These are phyloP conservation scores for Papiliotrema flavescens DNA, from an alignment of 1,284 basidiomycete genomes.

Conservation along the genomic window DNA sequence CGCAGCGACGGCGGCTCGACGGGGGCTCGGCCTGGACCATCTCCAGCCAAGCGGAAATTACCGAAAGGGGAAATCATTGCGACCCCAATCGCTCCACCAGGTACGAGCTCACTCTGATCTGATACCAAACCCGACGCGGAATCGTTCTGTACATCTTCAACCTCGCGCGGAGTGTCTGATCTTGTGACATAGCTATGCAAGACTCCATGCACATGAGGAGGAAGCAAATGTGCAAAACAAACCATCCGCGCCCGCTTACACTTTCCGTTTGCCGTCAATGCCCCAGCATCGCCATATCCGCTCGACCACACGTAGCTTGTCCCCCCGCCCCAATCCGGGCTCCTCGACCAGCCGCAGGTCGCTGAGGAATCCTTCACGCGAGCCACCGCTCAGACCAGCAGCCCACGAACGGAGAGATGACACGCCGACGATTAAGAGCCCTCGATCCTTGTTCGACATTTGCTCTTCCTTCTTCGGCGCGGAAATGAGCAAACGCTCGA, in stretches of 20 bases:
- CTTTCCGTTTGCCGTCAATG: conserved; percentile 20
- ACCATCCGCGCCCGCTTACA: background rate
- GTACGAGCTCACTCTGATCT: no score
- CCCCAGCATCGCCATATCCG: conserved; percentile 92
- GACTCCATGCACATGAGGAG: no score
- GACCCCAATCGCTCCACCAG: no score
- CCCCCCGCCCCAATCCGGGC: conserved; percentile 59
- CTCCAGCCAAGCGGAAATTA: no score
- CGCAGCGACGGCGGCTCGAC: no score
- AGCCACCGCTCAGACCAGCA: conserved; percentile 30
- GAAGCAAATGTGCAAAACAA: no score
- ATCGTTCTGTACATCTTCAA: no score
- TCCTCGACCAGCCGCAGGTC: conserved; percentile 83
- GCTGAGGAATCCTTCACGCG: conserved; percentile 64
- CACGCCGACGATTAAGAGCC: conserved; percentile 52
- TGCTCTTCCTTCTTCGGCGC: conserved; percentile 39
- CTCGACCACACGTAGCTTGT: conserved; percentile 73
- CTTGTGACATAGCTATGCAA: no score
- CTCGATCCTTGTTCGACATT: conserved; percentile 49
- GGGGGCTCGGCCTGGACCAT: no score
- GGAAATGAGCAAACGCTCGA: conserved; percentile 63
- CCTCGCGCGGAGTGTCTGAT: no score
- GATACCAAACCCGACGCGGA: no score
- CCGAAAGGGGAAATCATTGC: no score
- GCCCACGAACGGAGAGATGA: conserved; percentile 48